Base-by-base conservation (phyloP, 257 asterid genomes). In the Lantana camara region DNA sequence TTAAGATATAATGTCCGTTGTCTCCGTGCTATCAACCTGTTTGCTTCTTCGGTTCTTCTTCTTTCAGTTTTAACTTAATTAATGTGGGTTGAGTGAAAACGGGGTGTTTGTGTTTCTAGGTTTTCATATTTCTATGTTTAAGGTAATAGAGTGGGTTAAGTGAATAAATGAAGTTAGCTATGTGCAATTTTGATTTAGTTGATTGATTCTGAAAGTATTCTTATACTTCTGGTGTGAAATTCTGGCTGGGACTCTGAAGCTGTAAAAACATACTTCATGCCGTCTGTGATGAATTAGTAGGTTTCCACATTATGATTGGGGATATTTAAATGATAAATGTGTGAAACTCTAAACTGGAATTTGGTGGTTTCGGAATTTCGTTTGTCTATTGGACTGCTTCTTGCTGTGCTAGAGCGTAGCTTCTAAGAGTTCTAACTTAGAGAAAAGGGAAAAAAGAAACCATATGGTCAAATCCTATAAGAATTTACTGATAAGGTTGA, bases 261-360 rank as follows among this genome's bases (percentile, higher is more conserved):
- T 47, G 19, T 19, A 1, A 2, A 47, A 6, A 47, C 40, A 3
- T 10, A 47, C 13, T 17, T 27, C 2, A 1, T 24, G 7, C 16
- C 23, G 0, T 29, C 4, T 14, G 3, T n/a, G 23, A 11, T 3
- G 23, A 24, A 32, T 12, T 13, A 30, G 35, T 30, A 11, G n/a
- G 38, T 49, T 50, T 35, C 24, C 35, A 40, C 17, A 34, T 48
- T 63, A 63, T 30, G 23, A 19, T 48, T 49, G 17, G 44, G 29
- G 40, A 40, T 13, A 34, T 47, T 22, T 30, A 32, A n/a, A 27
- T 45, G 42, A 45, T 19, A 24, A 29, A 12, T 46, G 54, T 20
- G 35, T 46, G 23, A 22, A 16, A 19, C 13, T n/a, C 3, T 49
- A 14, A 30, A 15, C 11, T 27, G 8, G 37, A 35, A 48, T 5